phyloP scores from a whole-genome alignment of 139 green algal species.

The Closterium sp. region DNA sequence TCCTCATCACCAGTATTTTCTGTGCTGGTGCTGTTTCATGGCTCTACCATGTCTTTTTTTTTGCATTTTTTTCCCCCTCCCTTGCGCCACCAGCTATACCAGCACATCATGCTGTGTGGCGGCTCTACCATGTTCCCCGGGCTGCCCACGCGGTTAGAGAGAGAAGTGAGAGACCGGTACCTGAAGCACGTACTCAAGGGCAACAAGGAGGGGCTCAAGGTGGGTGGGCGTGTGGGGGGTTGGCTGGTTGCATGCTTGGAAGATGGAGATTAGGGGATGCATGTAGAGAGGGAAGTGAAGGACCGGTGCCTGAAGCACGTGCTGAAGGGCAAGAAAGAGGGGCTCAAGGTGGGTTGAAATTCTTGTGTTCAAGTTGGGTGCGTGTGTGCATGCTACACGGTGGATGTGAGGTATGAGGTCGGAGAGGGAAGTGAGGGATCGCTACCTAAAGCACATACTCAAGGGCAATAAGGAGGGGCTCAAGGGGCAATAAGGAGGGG shows the following conservation, averaged over 20 bases:
- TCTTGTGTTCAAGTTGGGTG: constrained; percentile 36
- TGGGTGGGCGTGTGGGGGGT: constrained; percentile 55
- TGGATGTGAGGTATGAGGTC: too few relatives aligned
- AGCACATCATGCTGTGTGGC: constrained; percentile 75
- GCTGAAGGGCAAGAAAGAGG: constrained; percentile 42
- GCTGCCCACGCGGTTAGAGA: constrained; percentile 68
- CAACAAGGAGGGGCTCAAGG: constrained; percentile 42
- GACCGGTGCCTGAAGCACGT: constrained; percentile 28
- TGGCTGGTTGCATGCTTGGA: too few relatives aligned
- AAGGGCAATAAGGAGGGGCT: too few relatives aligned
- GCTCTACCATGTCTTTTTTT: neutral
- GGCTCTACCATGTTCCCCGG: constrained; percentile 75
- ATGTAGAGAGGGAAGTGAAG: constrained; percentile 71
- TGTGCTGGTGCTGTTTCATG: too few relatives aligned
- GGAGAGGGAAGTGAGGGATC: too few relatives aligned
- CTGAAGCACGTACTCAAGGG: constrained; percentile 34
- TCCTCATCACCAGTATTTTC: too few relatives aligned
- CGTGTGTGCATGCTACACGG: neutral
- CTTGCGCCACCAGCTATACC: constrained; percentile 59
- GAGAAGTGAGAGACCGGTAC: constrained; percentile 60
- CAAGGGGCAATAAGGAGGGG: too few relatives aligned
- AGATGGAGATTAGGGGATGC: too few relatives aligned
- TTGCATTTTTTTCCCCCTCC: neutral
- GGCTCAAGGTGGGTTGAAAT: constrained; percentile 9
- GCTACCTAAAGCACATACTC: too few relatives aligned